A percentile compares a stretch with the other conserved stretches of the same genome.
Evolutionary conservation across 2,329 filamentous ascomycete genomes (phyloP).

Genomic region (Calonectria ilicicola): DNA sequence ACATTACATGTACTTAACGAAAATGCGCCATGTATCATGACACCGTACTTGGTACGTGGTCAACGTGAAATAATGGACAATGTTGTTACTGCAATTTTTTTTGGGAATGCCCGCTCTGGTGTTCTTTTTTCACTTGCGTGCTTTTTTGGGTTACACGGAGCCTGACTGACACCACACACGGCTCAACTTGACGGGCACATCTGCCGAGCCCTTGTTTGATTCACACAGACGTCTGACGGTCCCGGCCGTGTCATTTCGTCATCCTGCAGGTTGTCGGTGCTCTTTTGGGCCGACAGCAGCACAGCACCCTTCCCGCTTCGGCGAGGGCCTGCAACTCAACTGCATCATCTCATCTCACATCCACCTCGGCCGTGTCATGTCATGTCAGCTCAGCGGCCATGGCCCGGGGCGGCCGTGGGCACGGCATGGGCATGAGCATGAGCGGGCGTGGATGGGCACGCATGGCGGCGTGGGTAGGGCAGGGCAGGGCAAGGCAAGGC

Average conservation of each 20-base stretch:
- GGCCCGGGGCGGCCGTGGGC: neutral
- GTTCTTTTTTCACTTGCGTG: no score
- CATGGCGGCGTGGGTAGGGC: no score
- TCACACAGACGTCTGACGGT: neutral
- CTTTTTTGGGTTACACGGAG: neutral
- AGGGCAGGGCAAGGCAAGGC: no score
- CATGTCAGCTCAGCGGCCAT: neutral
- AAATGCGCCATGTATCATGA: neutral
- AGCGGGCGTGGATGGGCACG: no score
- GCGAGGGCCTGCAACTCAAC: no score
- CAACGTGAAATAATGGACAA: neutral
- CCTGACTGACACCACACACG: no score
- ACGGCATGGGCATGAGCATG: no score
- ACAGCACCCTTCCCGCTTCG: no score
- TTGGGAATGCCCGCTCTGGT: no score
- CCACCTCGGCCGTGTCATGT: neutral
- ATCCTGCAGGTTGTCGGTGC: neutral
- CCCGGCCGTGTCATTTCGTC: neutral
- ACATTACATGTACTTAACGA: neutral
- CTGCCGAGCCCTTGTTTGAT: neutral
- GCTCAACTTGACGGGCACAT: neutral
- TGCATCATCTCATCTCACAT: constrained; percentile 2
- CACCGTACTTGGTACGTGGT: neutral
- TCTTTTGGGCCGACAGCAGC: neutral
- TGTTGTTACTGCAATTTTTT: neutral